A percentile compares a stretch with the other conserved stretches of the same genome.
Conservation (phyloP, 805 yeast genomes). For the Dipodascopsis tothii region DNA sequence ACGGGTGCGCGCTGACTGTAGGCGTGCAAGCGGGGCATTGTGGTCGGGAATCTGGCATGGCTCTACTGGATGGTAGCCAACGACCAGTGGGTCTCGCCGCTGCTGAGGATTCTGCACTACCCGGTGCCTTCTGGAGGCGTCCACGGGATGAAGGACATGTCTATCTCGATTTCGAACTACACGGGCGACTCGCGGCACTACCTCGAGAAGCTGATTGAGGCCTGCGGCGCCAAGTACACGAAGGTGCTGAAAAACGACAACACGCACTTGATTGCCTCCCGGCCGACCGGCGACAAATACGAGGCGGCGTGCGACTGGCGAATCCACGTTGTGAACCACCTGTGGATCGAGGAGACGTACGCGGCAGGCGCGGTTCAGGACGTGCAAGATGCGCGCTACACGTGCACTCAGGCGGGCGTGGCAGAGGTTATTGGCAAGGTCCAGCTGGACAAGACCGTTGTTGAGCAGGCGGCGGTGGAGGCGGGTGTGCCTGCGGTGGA, state of each 20-base stretch:
- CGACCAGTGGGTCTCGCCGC: constrained; percentile 50
- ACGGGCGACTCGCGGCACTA: constrained; percentile 78
- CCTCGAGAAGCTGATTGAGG: constrained; percentile 51
- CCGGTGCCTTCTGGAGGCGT: constrained; percentile 52
- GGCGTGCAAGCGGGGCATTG: constrained; percentile 38
- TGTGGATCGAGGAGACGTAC: constrained; percentile 83
- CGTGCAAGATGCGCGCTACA: constrained; percentile 40
- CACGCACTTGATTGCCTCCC: constrained; percentile 64
- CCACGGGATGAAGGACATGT: constrained; percentile 46
- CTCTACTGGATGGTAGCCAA: constrained; percentile 57
- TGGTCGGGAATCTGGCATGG: constrained; percentile 70
- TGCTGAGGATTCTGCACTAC: constrained; percentile 52
- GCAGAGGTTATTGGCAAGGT: constrained; percentile 48
- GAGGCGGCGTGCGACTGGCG: constrained; percentile 67
- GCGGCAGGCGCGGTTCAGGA: constrained; percentile 52
- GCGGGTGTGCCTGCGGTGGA: constrained; percentile 6
- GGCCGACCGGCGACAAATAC: constrained; percentile 62
- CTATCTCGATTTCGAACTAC: constrained; percentile 68
- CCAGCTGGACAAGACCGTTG: no score
- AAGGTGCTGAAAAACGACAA: constrained; percentile 54
- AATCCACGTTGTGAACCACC: constrained; percentile 60
- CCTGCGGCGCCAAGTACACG: constrained; percentile 73
- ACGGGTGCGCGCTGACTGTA: background rate
- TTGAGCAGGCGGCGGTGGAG: constrained; percentile 4
- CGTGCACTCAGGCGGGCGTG: constrained; percentile 35